Base-by-base conservation (phyloP, 495 filamentous ascomycete genomes). In the Penicillium arizonense region DNA sequence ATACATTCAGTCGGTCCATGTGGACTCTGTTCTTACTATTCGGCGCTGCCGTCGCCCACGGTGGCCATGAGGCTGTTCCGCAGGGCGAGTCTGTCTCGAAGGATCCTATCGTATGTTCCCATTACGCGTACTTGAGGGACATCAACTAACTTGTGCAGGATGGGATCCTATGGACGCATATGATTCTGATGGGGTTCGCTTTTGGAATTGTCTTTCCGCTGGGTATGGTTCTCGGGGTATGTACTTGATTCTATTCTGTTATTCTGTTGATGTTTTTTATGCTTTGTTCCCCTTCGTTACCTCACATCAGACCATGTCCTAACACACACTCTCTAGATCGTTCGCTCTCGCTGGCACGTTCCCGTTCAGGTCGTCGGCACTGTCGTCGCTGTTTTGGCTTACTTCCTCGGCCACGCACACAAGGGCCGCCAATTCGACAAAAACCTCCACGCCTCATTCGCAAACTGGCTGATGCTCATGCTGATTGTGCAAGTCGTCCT, bases 181-280 rank as follows among this genome's bases (percentile, higher is more conserved):
- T 98, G 60, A 78, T 95, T 50, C 64, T 95, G n/a, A 91, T 96
- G 80, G 86, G 85, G 52, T 58, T 90, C 24, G 78, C 90, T 23
- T 97, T 95, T 78, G 94, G 94, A 47, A 71, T 97, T 42, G 79
- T 97, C 36, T 97, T 97, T 61, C 94, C 94, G 8, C 75, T 90
- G 18, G 94, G 95, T 41, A 97, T 98, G 93, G 93, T 98, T 32
- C 76, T 97, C 10, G 93, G 94, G 32, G 88, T 93, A 82, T 56
- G 84, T 75, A 41, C 21, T 20, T n/a, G 13, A 16, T 21, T 44
- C 14, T 20, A 20, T 37, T 18, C 14, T 18, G 18, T 18, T n/a
- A 4, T 47, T 35, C 23, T 16, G 26, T 57, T 30, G 28, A 9
- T 30, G 28, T 7, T 46, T 37, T 8, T 47, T 28, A 30, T 37